Percentiles rank a stretch among this genome's conserved stretches.
phyloP scores from a whole-genome alignment of 192 early-diverging fungal species.

The Rhizoclosmatium globosum region DNA sequence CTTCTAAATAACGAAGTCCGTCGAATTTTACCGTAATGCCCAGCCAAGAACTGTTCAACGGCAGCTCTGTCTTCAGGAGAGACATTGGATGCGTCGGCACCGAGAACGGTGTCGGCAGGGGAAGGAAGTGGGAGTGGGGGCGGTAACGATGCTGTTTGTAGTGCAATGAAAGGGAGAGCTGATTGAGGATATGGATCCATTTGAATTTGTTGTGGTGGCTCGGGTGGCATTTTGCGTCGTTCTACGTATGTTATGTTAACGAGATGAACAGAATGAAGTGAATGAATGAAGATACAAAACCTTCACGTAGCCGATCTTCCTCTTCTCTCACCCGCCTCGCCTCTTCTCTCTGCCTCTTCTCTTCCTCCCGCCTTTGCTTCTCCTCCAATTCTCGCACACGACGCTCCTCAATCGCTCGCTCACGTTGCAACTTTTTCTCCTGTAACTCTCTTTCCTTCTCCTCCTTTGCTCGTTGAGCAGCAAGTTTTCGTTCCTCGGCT shows the following conservation, averaged over 20 bases:
- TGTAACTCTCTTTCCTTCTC: constrained; percentile 32
- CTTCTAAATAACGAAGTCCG: background rate
- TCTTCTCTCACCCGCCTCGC: constrained; percentile 9
- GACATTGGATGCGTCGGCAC: constrained; percentile 11
- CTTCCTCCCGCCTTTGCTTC: constrained; percentile 24
- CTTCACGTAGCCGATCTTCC: background rate
- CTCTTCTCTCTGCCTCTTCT: constrained; percentile 27
- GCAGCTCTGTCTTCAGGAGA: constrained; percentile 9
- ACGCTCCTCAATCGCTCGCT: constrained; percentile 30
- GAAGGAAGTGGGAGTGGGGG: background rate
- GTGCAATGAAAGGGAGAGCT: background rate
- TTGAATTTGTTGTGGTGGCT: background rate
- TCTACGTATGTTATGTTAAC: background rate
- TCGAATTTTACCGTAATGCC: constrained; percentile 31
- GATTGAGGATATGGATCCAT: background rate
- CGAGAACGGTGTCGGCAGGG: constrained; percentile 29
- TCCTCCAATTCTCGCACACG: constrained; percentile 21
- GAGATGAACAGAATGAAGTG: background rate
- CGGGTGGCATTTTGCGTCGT: background rate
- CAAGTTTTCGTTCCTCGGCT: constrained; percentile 24
- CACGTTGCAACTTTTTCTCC: constrained; percentile 23
- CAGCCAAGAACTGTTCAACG: constrained; percentile 31
- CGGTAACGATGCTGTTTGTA: background rate
- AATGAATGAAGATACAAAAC: background rate
- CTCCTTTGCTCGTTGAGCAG: constrained; percentile 21